These are phyloP conservation scores for Mimosa pudica DNA, from an alignment of 306 rosid genomes.

Conservation along the genomic window DNA sequence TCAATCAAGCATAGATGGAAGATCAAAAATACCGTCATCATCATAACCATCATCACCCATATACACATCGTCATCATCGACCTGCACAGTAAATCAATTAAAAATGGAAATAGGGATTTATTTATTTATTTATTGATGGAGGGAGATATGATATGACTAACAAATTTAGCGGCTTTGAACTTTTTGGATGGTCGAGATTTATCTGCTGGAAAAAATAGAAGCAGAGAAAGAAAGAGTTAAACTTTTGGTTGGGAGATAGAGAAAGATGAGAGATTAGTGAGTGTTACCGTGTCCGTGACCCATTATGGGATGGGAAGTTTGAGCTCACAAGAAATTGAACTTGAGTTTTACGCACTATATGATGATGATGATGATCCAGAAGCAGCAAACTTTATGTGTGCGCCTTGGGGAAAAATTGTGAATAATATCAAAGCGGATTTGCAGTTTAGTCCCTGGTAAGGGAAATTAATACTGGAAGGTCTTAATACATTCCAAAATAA, in stretches of 20 bases:
- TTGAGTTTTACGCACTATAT: neutral
- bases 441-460: too few species aligned
- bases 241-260: neutral
- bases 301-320: conserved; percentile 16
- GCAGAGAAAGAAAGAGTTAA: neutral
- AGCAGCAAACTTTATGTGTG: too few species aligned
- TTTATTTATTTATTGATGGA: neutral
- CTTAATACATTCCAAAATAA: too few species aligned
- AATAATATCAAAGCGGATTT: neutral
- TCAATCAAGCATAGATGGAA: neutral
- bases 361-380: too few species aligned
- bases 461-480: too few species aligned
- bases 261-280: neutral
- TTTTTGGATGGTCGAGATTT: conserved; percentile 64
- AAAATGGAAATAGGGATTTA: neutral
- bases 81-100: conserved; percentile 47
- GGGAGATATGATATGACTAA: conserved; percentile 11
- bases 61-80: conserved; percentile 52
- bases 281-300: conserved; percentile 22
- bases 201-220: conserved; percentile 57
- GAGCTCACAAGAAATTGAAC: neutral
- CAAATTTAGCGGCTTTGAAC: conserved; percentile 56
- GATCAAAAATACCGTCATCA: conserved; percentile 57
- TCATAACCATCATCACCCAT: conserved; percentile 68
- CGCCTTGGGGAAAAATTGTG: neutral